Base-by-base conservation (phyloP, 2,329 filamentous ascomycete species). In the Zalaria sp. region DNA sequence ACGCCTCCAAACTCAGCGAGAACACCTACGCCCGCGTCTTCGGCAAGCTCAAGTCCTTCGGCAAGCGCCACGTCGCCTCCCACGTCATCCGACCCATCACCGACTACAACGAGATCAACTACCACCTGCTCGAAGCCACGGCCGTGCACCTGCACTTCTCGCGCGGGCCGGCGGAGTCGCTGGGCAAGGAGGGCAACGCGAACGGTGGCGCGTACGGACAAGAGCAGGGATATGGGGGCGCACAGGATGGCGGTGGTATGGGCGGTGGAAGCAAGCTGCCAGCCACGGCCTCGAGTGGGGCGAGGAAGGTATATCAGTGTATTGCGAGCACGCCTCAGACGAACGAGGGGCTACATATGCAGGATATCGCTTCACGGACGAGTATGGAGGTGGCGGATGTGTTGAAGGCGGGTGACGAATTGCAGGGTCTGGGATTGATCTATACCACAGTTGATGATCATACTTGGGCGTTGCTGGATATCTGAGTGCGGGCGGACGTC, bases 381-480 rank as follows among this genome's bases (percentile, higher is more conserved):
- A 69, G 74, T 5, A 63, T 95, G 63, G 70, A 80, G 5, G 63
- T 79, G 27, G 69, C 70, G 26, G 84, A 93, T 37, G 82, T 91
- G 9, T 66, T 79, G 51, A 75, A 72, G 40, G 88, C 79, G n/a
- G 77, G 83, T 6, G 85, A 94, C 52, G 87, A 96, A 62, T 62
- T 98, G 55, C 62, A 86, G 35, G 69, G 69, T 2, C 64, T 75
- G 42, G 85, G 87, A 27, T 57, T 85, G 52, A 84, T 94, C 49
- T 98, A 86, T 64, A 85, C 86, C 27, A 98, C 93, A 6, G 73
- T 93, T 43, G 87, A 96, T 62, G 89, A 96, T 55, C 74, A 84
- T 61, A 96, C 89, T 1, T 96, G 84, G 81, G 85, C 86, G 35
- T 68, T 93, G 48, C 67, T 95, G 46, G 84, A 93, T 45, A 75